phyloP scores from a whole-genome alignment of 2,329 filamentous ascomycete species.

The Alternaria postmessia region DNA sequence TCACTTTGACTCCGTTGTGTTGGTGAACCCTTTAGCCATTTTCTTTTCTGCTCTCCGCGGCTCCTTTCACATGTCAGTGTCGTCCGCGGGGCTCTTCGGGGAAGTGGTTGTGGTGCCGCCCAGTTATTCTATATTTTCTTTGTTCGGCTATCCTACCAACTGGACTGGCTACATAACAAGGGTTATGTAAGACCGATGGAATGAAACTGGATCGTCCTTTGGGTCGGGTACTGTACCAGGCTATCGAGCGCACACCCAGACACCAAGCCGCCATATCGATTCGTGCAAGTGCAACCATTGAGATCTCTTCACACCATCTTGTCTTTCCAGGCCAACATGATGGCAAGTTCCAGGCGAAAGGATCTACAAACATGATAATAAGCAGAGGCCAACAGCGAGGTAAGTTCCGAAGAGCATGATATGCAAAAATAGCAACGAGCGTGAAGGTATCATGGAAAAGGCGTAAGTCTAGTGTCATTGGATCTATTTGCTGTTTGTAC shows the following conservation, averaged over 20 bases:
- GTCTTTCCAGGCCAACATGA: background rate
- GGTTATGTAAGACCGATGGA: background rate
- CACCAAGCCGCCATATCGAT: background rate
- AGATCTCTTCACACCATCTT: background rate
- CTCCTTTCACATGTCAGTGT: background rate
- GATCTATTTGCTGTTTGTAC: slow-evolving; percentile 2
- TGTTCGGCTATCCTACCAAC: background rate
- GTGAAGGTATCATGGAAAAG: background rate
- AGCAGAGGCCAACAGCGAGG: background rate
- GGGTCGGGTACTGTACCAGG: background rate
- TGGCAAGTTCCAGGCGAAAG: background rate
- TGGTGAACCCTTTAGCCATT: background rate
- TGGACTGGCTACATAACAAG: background rate
- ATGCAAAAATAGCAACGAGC: background rate
- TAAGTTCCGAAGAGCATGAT: background rate
- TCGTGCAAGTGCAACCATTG: background rate
- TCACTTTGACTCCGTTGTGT: background rate
- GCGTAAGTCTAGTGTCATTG: background rate
- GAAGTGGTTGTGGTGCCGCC: background rate
- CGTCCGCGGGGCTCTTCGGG: background rate
- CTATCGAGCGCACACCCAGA: background rate
- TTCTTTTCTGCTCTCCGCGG: background rate
- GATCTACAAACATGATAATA: background rate
- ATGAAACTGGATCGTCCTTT: background rate
- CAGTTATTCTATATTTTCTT: background rate